Conservation (phyloP, 2,329 filamentous ascomycete genomes). For the Venturia carpophila region DNA sequence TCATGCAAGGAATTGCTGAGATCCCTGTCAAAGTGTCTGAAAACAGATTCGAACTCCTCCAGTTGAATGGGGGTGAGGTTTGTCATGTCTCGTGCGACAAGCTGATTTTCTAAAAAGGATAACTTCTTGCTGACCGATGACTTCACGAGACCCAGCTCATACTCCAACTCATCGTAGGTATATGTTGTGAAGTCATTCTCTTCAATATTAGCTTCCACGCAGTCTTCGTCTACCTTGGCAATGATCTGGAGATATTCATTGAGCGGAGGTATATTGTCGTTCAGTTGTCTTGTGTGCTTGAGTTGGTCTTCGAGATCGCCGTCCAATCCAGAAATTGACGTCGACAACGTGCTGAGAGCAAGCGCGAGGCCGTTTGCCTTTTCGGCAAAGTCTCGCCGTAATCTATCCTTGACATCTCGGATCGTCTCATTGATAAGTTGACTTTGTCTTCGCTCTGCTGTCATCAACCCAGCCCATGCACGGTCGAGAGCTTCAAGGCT, state of each 20-base stretch:
- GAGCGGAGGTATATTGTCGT: slow-evolving; percentile 78
- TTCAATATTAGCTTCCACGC: slow-evolving; percentile 93
- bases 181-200: slow-evolving; percentile 99
- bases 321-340: slow-evolving; percentile 93
- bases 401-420: slow-evolving; percentile 92
- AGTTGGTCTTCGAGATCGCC: slow-evolving; percentile 95
- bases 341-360: slow-evolving; percentile 86
- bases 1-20: slow-evolving; percentile 84
- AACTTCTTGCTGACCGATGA: slow-evolving; percentile 93
- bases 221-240: slow-evolving; percentile 76
- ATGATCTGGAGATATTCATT: slow-evolving; percentile 87
- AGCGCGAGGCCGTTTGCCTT: slow-evolving; percentile 98
- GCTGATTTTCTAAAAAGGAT: slow-evolving; percentile 94
- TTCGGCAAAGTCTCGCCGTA: slow-evolving; percentile 88
- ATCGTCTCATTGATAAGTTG: slow-evolving; percentile 98
- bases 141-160: slow-evolving; percentile 87
- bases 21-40: slow-evolving; percentile 94
- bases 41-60: slow-evolving; percentile 97
- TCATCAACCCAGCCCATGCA: slow-evolving; percentile 72
- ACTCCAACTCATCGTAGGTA: slow-evolving; percentile 90
- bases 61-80: slow-evolving; percentile 97
- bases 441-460: slow-evolving; percentile 78
- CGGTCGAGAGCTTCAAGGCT: slow-evolving; percentile 73
- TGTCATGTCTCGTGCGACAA: slow-evolving; percentile 97
- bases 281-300: slow-evolving; percentile 75